Evolutionary conservation across 2,329 filamentous ascomycete species (phyloP), one percentile per base, ranked within the genome.

Genomic region (Hypoxylon sp.): DNA sequence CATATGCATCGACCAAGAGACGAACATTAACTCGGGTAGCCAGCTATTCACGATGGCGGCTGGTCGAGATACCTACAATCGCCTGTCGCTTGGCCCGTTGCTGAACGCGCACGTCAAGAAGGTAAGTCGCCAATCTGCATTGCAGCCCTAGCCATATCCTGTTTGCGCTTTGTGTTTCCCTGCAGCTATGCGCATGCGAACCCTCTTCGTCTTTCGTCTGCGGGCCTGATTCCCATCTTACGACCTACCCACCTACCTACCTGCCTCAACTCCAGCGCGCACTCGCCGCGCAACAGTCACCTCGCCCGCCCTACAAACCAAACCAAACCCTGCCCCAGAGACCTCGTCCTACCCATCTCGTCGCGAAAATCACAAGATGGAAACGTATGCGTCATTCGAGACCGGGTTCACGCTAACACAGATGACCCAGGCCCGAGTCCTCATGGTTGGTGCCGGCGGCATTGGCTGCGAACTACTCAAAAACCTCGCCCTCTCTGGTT

Each of bases 381-480:
- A 56, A 24, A 9, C 38, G 35, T 21, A 31, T 33, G 9, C 23
- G 21, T 24, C 20, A 10, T 20, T 17, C 15, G 54, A 64, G 23
- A 27, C 42, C 21, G 45, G 52, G 21, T 55, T 59, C 24, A 43
- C 60, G 70, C 77, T 79, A 69, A 80, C 70, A 37, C 37, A 58
- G 46, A 40, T 51, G 55, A 63, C 59, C 58, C 77, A 97, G 92
- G 85, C 92, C 60, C 90, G 88, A 63, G 89, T 97, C 49, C 83
- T 99, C 56, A 92, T 99, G 81, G 94, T 99, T 55, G 95, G 95
- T 69, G 95, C 95, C 53, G 95, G 95, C 61, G 95, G 95, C 62
- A 99, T 99, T 72, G 95, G 95, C 68, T 99, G 95, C 78, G 95
- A 99, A 78, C 83, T 99, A 6, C 86, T 99, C 64, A 99, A 99